Conservation (phyloP, 2,329 filamentous ascomycete species). For the Ascocoryne sarcoides region DNA sequence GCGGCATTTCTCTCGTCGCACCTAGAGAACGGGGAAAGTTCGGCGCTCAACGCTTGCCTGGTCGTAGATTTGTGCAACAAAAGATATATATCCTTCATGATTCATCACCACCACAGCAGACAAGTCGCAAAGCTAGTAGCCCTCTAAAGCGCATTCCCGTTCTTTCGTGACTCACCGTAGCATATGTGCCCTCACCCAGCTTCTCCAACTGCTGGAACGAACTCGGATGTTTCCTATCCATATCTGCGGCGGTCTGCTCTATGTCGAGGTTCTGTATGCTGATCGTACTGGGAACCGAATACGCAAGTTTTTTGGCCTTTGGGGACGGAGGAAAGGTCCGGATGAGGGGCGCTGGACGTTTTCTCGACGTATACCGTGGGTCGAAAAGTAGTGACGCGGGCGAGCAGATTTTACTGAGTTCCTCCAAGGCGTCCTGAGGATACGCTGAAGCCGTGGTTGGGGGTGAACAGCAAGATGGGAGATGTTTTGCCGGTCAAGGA, state of each 20-base stretch:
- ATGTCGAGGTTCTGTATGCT: slow-evolving; percentile 26
- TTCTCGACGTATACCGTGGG: slow-evolving; percentile 28
- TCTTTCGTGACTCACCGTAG: slow-evolving; percentile 57
- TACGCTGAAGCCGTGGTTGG: slow-evolving; percentile 28
- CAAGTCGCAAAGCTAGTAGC: no score
- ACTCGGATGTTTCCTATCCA: slow-evolving; percentile 77
- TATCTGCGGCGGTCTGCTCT: slow-evolving; percentile 32
- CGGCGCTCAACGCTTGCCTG: no score
- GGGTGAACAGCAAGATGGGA: slow-evolving; percentile 7
- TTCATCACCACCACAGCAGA: no score
- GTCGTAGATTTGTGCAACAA: no score
- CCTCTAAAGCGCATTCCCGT: no score
- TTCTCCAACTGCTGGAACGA: slow-evolving; percentile 99
- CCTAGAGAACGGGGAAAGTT: no score
- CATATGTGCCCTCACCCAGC: slow-evolving; percentile 97
- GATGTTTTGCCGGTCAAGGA: slow-evolving; percentile 1
- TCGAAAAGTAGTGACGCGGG: slow-evolving; percentile 35
- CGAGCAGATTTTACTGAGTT: slow-evolving; percentile 30
- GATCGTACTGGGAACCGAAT: slow-evolving; percentile 26
- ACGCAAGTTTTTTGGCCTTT: slow-evolving; percentile 13
- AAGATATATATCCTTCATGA: no score
- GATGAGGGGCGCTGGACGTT: slow-evolving; percentile 22
- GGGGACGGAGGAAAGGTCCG: slow-evolving; percentile 27
- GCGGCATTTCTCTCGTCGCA: no score
- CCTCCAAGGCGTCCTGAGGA: slow-evolving; percentile 23